These are phyloP conservation scores for Phialocephala sp. DNA, from an alignment of 2,329 filamentous ascomycete genomes.

Conservation along the genomic window DNA sequence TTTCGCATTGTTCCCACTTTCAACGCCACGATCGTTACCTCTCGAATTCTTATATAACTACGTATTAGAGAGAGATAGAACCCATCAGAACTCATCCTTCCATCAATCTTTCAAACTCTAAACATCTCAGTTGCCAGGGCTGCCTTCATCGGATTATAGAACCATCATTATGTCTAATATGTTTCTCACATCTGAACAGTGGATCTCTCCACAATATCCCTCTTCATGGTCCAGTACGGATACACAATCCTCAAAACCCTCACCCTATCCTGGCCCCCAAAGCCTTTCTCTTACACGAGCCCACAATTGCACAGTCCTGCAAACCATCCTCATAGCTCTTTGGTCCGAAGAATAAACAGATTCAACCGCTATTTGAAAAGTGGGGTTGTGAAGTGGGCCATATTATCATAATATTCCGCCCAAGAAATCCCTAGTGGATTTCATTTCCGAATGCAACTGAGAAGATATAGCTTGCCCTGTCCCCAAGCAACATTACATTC, in stretches of 20 bases:
- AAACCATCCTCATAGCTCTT: not conserved
- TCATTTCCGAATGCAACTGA: constrained; percentile 5
- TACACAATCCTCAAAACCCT: not conserved
- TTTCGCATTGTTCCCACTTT: not conserved
- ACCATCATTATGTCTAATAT: too few relatives aligned
- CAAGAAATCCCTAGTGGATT: not conserved
- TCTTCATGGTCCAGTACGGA: not conserved
- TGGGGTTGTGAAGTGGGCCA: not conserved
- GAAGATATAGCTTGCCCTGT: not conserved
- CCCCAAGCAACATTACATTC: not conserved
- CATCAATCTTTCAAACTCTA: too few relatives aligned
- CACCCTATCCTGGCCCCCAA: not conserved
- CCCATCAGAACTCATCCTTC: too few relatives aligned
- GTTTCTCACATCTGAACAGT: too few relatives aligned
- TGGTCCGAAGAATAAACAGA: not conserved
- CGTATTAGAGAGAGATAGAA: too few relatives aligned
- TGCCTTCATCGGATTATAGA: too few relatives aligned
- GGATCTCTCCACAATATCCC: not conserved
- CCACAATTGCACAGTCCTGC: not conserved
- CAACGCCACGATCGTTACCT: not conserved
- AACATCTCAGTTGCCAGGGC: too few relatives aligned
- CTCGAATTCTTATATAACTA: not conserved
- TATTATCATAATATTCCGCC: not conserved
- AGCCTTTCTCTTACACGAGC: not conserved
- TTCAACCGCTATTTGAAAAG: not conserved